Evolutionary conservation across 176 grass and related monocot species (phyloP).

Genomic region (Oropetium thomaeum): DNA sequence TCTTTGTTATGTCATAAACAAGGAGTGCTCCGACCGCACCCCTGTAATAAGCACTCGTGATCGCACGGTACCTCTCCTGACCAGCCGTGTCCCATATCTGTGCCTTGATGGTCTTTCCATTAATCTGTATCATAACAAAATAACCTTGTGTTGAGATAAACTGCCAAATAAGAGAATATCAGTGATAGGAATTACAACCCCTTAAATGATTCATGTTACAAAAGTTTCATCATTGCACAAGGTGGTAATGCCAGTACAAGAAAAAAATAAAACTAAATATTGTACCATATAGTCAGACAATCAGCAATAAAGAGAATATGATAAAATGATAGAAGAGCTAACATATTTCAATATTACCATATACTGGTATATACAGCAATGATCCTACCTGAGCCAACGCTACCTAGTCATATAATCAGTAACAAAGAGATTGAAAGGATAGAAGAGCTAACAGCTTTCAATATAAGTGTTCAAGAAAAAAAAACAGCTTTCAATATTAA

Average conservation of each 20-base stretch:
- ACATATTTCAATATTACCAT: not conserved
- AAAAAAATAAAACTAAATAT: not conserved
- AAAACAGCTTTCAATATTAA: not conserved
- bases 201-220: not conserved
- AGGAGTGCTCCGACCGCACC: slow-evolving; percentile 56
- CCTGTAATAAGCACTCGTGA: slow-evolving; percentile 70
- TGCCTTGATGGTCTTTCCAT: slow-evolving; percentile 61
- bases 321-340: not conserved
- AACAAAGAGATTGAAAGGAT: not conserved
- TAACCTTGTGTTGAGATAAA: slow-evolving; percentile 6
- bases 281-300: not conserved
- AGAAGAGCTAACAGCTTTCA: not conserved
- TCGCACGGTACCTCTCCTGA: slow-evolving; percentile 71
- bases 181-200: not conserved
- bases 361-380: too few relatives aligned
- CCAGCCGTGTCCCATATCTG: slow-evolving; percentile 75
- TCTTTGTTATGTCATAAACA: slow-evolving; percentile 69
- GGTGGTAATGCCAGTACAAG: not conserved
- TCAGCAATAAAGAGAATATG: not conserved
- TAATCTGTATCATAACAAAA: slow-evolving; percentile 40
- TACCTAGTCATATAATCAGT: not conserved
- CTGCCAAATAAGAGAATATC: not conserved
- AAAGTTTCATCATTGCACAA: not conserved
- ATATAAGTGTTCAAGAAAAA: too few relatives aligned
- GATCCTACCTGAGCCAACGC: too few relatives aligned